Base-by-base conservation (phyloP, 1,284 basidiomycete species). In the Apiotrichum mycotoxinovorans region DNA sequence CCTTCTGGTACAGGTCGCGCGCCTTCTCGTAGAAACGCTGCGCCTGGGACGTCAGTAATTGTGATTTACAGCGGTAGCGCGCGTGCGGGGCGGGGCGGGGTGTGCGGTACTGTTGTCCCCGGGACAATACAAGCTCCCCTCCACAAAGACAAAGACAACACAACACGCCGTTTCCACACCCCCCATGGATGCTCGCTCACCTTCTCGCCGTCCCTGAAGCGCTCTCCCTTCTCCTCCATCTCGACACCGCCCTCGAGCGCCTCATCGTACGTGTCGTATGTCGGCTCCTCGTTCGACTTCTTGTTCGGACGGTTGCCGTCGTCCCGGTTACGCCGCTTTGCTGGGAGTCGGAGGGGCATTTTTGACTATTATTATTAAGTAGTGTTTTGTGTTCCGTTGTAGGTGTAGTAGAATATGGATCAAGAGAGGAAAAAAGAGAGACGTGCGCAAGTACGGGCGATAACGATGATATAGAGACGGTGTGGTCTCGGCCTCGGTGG, bases 191-290 rank as follows among this genome's bases (percentile, higher is more conserved):
- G n/a, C 14, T 15, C 20, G 51, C 71, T 42, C 50, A 72, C 73
- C 66, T 75, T 76, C 52, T 77, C 75, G n/a, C 76, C 76, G 60
- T 71, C 69, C 11, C 67, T 52, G 57, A 76, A 79, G 37, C 76
- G 62, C 59, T 79, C 77, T 10, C 75, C 77, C 65, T 77, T 76
- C 64, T 79, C 77, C 58, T 79, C 77, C 57, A 68, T 67, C 38
- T 72, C 68, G 42, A 78, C 70, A n/a, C 71, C 77, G 25, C 71
- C 74, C 50, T 77, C 75, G 51, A 77, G 55, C n/a, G 72, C 72
- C 41, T 76, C 74, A 45, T 77, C 75, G 52, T 70, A 75, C 12
- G 74, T 74, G 43, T 76, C 73, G 60, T 77, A 76, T 1, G 70
- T 72, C 33, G 63, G 63, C 54, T 73, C 72, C 41, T 68, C 66